These are phyloP conservation scores for Binderoboletus segoi DNA, from an alignment of 1,284 basidiomycete species.

Conservation along the genomic window DNA sequence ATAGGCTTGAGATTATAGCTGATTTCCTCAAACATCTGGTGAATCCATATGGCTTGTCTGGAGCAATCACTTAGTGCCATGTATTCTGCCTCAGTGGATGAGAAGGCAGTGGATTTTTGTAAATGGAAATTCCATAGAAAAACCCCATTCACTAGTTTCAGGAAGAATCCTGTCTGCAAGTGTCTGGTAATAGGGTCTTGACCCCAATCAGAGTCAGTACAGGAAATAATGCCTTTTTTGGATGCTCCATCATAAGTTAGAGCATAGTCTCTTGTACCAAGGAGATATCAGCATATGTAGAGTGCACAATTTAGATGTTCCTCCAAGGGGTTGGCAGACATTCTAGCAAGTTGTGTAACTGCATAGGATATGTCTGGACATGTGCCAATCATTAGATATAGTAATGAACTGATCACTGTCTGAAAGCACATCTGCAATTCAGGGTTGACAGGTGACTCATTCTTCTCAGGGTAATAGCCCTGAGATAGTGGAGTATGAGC, in stretches of 20 bases:
- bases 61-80: too few relatives aligned
- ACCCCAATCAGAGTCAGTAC: slow-evolving; percentile 35
- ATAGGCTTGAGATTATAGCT: too few relatives aligned
- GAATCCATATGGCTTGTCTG: too few relatives aligned
- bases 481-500: background rate
- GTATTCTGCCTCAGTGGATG: slow-evolving; percentile 39
- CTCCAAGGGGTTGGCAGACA: background rate
- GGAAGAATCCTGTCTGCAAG: slow-evolving; percentile 2
- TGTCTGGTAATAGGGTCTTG: background rate
- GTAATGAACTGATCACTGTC: background rate
- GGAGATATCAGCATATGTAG: slow-evolving; percentile 30
- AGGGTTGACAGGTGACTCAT: background rate
- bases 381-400: slow-evolving; percentile 1
- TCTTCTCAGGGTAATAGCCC: background rate
- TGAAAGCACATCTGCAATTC: background rate
- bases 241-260: background rate
- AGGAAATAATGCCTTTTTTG: slow-evolving; percentile 13
- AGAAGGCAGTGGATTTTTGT: slow-evolving; percentile 33
- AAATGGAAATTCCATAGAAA: slow-evolving; percentile 27
- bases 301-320: slow-evolving; percentile 7
- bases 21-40: too few relatives aligned
- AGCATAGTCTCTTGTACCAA: background rate
- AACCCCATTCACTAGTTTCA: slow-evolving; percentile 21
- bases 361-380: background rate
- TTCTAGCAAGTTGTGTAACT: background rate